These are phyloP conservation scores for Trichosporon ovoides DNA, from an alignment of 1,284 basidiomycete genomes.

Conservation along the genomic window DNA sequence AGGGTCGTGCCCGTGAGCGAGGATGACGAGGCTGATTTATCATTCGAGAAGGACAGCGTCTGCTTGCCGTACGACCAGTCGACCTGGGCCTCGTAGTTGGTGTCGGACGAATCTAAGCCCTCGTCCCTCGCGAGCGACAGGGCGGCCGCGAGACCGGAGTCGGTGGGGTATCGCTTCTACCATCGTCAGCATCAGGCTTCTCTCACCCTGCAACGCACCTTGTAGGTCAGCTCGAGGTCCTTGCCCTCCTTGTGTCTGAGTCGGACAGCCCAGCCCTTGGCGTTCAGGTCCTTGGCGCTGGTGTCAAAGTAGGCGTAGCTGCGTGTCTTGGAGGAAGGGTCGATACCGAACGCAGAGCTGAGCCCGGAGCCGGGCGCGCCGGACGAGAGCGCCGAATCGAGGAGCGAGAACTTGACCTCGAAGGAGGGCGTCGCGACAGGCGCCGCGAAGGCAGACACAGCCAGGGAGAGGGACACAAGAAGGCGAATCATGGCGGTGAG, in stretches of 20 bases:
- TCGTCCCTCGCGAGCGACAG: constrained; percentile 6
- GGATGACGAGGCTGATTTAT: neutral
- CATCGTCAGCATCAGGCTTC: too few species aligned
- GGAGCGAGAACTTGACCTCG: constrained; percentile 12
- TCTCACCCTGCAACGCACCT: neutral
- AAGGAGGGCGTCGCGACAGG: constrained; percentile 1
- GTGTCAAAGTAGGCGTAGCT: constrained; percentile 12
- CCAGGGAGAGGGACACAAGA: neutral
- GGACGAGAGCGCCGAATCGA: neutral
- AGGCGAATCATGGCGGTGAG: neutral
- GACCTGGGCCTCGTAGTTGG: constrained; percentile 9
- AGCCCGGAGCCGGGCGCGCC: constrained; percentile 1
- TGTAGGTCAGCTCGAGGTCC: constrained; percentile 10
- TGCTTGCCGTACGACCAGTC: constrained; percentile 15
- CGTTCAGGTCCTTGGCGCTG: neutral
- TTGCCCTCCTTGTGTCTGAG: constrained; percentile 9
- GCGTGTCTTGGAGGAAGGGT: neutral
- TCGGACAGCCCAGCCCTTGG: constrained; percentile 8
- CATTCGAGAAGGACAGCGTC: neutral
- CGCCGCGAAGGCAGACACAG: neutral
- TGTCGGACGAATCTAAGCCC: constrained; percentile 9
- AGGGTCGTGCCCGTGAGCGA: neutral
- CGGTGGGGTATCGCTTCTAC: constrained; percentile 1
- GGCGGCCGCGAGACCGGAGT: neutral
- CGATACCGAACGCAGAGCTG: neutral